These are phyloP conservation scores for Canavalia gladiata DNA, from an alignment of 306 rosid genomes.

Conservation along the genomic window DNA sequence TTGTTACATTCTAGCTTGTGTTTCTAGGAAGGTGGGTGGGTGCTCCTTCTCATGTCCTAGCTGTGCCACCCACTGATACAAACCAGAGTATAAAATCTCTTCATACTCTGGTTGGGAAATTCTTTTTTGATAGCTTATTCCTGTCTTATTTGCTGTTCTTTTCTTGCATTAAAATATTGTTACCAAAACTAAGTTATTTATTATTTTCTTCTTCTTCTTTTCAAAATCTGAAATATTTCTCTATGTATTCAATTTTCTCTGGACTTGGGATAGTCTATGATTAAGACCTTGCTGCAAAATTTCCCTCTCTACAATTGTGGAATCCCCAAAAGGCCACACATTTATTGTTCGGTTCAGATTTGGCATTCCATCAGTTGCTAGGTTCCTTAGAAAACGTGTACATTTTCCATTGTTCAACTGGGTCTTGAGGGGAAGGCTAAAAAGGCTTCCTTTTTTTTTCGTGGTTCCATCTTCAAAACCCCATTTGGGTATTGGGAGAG, in stretches of 20 bases:
- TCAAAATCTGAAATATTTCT: constrained; percentile 34
- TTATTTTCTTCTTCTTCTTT: neutral
- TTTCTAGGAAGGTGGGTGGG: constrained; percentile 59
- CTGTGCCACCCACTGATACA: constrained; percentile 51
- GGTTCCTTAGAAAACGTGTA: neutral
- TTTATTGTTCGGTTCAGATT: constrained; percentile 50
- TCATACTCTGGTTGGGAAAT: constrained; percentile 38
- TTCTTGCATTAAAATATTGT: constrained; percentile 19
- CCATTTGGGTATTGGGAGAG: constrained; percentile 51
- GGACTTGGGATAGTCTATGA: constrained; percentile 46
- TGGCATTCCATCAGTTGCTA: constrained; percentile 34
- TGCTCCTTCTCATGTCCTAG: constrained; percentile 53
- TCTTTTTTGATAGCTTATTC: constrained; percentile 37
- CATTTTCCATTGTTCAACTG: constrained; percentile 39
- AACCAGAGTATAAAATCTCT: constrained; percentile 34
- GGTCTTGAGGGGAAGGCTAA: constrained; percentile 11
- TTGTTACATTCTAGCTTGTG: constrained; percentile 39
- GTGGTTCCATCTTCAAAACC: neutral
- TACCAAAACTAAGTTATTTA: neutral
- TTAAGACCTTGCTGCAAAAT: constrained; percentile 38
- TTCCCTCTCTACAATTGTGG: constrained; percentile 41
- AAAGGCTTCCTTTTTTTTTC: neutral
- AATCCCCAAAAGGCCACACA: constrained; percentile 32
- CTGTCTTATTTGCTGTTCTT: constrained; percentile 44
- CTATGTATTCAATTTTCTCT: constrained; percentile 38